A percentile compares a stretch with the other conserved stretches of the same genome.
phyloP scores from a whole-genome alignment of 2,329 filamentous ascomycete genomes.

The Diplodia scrobiculata region DNA sequence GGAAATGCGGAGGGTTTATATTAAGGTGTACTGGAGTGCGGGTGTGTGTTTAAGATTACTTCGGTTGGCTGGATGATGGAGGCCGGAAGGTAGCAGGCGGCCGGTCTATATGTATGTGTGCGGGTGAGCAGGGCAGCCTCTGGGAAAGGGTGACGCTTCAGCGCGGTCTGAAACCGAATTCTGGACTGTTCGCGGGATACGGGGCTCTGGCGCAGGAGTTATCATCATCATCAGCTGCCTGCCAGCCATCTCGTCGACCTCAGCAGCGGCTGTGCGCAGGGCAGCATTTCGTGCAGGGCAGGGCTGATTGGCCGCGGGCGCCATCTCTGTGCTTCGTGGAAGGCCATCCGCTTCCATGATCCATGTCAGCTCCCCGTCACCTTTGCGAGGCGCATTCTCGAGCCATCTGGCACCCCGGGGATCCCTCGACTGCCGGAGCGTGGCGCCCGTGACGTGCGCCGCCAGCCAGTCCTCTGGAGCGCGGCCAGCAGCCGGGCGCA shows the following conservation, averaged over 20 bases:
- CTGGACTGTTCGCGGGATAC: conserved; percentile 25
- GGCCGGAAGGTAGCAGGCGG: conserved; percentile 12
- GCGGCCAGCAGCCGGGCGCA: conserved; percentile 2
- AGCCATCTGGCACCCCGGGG: conserved; percentile 4
- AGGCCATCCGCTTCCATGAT: conserved; percentile 22
- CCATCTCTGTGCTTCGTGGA: conserved; percentile 13
- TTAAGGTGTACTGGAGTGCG: conserved; percentile 1
- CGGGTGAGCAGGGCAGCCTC: conserved; percentile 12
- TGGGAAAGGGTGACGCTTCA: conserved; percentile 4
- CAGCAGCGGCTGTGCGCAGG: conserved; percentile 25
- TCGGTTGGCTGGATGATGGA: conserved; percentile 21
- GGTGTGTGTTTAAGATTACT: conserved; percentile 7
- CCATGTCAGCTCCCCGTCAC: conserved; percentile 3
- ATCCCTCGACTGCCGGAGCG: conserved; percentile 11
- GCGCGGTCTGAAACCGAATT: conserved; percentile 21
- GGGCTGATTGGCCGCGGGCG: conserved; percentile 18
- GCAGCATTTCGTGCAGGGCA: conserved; percentile 19
- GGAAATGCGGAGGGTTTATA: conserved; percentile 14
- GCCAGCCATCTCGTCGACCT: conserved; percentile 14
- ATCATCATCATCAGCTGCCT: conserved; percentile 22
- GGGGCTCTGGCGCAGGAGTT: conserved; percentile 8
- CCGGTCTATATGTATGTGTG: conserved; percentile 13
- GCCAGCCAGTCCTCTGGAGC: conserved; percentile 11
- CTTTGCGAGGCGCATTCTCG: conserved; percentile 4
- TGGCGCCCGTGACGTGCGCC: conserved; percentile 15